Base-by-base conservation (phyloP, 768 basidiomycete species). In the Mycena haematopus region DNA sequence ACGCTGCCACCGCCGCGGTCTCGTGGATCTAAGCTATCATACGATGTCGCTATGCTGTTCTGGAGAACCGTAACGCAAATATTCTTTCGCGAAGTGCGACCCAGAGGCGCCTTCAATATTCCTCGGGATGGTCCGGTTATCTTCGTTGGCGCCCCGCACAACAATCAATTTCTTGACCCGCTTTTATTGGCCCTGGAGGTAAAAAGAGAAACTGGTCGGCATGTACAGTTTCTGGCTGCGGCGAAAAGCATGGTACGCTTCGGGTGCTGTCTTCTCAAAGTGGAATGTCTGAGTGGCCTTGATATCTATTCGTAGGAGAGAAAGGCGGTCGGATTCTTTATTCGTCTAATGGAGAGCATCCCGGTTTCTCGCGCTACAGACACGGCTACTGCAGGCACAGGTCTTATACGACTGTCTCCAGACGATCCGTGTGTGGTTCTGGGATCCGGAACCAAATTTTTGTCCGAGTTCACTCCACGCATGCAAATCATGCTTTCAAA, bases 111-210 rank as follows among this genome's bases (percentile, higher is more conserved):
- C 33, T 97, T 92, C 83, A 92, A 97, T 73, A 92, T 99, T 62
- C 96, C 96, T 44, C 83, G 84, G 56, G 84, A 92, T 65, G 96
- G 94, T 0, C 92, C 96, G 3, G 86, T 96, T 58, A 93, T 99
- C 65, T 95, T 96, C 73, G 93, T 94, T 53, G 93, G 84, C 46
- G 96, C 92, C 10, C 95, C 95, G 46, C 95, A 97, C 75, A 86
- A 87, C 69, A 96, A 96, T 74, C 93, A 95, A 92, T 96, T 99
- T 75, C 84, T 97, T 49, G 96, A 98, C 72, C 93, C 95, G 8
- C 77, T 96, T 42, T 81, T 97, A 50, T 77, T 98, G 50, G 86
- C 84, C 60, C 84, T 92, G 56, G 91, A 97, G 74, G 93, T 95
- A 19, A 86, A 91, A 72, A 86, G 89, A 65, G 93, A 96, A 76